Conservation (phyloP, 2,329 filamentous ascomycete species). For the Leptographium radiaticola region DNA sequence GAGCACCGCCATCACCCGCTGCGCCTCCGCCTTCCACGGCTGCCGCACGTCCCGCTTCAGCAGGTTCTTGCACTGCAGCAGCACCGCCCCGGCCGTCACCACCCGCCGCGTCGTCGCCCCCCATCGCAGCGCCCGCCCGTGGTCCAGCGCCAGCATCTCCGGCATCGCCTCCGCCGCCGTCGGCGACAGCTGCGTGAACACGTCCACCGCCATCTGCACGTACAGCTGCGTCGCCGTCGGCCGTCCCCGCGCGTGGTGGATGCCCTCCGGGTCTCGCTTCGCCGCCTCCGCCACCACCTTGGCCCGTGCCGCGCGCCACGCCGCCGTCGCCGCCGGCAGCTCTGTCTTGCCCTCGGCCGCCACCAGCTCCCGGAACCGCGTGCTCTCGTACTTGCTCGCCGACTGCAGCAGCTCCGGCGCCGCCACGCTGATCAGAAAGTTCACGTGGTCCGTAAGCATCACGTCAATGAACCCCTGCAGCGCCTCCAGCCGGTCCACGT, state of each 20-base stretch:
- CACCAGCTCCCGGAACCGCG: constrained; percentile 53
- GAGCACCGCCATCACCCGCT: constrained; percentile 56
- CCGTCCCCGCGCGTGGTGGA: constrained; percentile 47
- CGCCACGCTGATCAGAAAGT: constrained; percentile 62
- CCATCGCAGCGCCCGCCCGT: constrained; percentile 45
- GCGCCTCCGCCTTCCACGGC: constrained; percentile 63
- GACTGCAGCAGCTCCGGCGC: constrained; percentile 60
- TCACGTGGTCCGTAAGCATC: constrained; percentile 70
- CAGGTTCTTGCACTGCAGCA: constrained; percentile 71
- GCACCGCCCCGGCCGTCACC: constrained; percentile 58
- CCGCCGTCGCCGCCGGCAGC: constrained; percentile 46
- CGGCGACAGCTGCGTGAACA: constrained; percentile 52
- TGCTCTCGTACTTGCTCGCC: constrained; percentile 60
- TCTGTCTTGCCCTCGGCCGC: constrained; percentile 22
- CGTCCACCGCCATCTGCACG: constrained; percentile 59
- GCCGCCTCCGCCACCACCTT: constrained; percentile 54
- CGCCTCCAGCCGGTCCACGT: constrained; percentile 65
- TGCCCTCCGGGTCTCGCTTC: constrained; percentile 54
- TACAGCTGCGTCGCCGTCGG: constrained; percentile 61
- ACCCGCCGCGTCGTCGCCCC: constrained; percentile 49
- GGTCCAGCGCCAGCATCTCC: constrained; percentile 61
- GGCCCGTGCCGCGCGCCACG: constrained; percentile 51
- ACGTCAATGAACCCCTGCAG: constrained; percentile 64
- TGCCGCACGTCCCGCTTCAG: constrained; percentile 68
- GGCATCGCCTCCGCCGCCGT: constrained; percentile 42